Percentiles rank a stretch among this genome's conserved stretches.
These are phyloP conservation scores for Umbilicaria muhlenbergii DNA, from an alignment of 495 filamentous ascomycete genomes.

Conservation along the genomic window DNA sequence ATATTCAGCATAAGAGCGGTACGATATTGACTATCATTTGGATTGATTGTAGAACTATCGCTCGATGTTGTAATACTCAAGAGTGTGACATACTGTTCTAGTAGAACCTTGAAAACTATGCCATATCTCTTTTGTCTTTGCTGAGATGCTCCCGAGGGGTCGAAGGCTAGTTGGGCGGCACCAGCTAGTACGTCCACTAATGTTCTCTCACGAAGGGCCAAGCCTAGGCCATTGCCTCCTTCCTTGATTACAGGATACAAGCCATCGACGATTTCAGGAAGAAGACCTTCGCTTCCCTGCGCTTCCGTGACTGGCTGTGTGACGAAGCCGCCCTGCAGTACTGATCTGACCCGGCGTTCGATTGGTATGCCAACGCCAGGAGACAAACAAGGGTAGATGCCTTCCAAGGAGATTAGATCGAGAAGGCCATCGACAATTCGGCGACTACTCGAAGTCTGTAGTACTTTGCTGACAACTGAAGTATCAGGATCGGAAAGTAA, in stretches of 20 bases:
- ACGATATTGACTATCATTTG: no score
- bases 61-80: background rate
- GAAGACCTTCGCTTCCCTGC: background rate
- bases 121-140: background rate
- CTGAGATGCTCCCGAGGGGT: background rate
- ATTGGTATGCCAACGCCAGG: constrained; percentile 37
- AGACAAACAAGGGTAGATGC: constrained; percentile 39
- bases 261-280: constrained; percentile 1
- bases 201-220: constrained; percentile 9
- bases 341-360: constrained; percentile 36
- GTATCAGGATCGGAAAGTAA: constrained; percentile 13
- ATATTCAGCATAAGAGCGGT: constrained; percentile 9
- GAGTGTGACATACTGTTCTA: constrained; percentile 1
- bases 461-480: background rate
- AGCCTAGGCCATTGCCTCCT: constrained; percentile 4
- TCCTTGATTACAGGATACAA: background rate
- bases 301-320: constrained; percentile 15
- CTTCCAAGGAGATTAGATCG: constrained; percentile 38
- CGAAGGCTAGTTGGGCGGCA: constrained; percentile 18
- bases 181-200: constrained; percentile 22
- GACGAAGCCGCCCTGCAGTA: constrained; percentile 29
- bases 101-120: background rate
- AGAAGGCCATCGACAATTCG: constrained; percentile 33
- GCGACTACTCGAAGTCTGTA: constrained; percentile 30
- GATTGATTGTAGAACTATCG: no score